Evolutionary conservation across 148 eudicot genomes (phyloP).

Genomic region (Camellia lanceoleosa): DNA sequence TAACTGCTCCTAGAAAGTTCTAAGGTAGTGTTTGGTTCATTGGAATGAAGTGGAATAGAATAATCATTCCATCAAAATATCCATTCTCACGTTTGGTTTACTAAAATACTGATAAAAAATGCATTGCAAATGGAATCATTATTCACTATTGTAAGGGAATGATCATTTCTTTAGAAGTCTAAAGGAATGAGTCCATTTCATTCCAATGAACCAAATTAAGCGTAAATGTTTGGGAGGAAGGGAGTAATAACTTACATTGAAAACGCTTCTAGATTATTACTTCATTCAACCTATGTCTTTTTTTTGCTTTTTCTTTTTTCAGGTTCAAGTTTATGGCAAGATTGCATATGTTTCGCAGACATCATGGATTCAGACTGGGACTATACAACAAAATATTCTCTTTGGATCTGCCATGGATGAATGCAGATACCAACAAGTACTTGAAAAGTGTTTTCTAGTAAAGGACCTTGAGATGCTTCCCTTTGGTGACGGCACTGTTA

Average conservation of each 20-base stretch:
- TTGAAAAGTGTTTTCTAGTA: constrained; percentile 40
- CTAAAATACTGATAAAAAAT: no score
- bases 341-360: constrained; percentile 61
- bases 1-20: neutral
- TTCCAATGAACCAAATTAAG: no score
- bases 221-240: no score
- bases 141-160: no score
- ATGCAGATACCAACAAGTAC: constrained; percentile 35
- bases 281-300: neutral
- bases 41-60: neutral
- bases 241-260: no score
- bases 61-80: no score
- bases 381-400: constrained; percentile 52
- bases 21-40: neutral
- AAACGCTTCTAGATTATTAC: neutral
- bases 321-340: constrained; percentile 49
- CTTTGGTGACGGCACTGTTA: constrained; percentile 49
- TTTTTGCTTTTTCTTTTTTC: constrained; percentile 9
- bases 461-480: constrained; percentile 54
- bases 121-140: no score
- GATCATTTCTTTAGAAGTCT: no score
- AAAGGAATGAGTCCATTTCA: no score
- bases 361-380: constrained; percentile 69
- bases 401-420: constrained; percentile 49
- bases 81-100: no score